Base-by-base conservation (phyloP, 2,329 filamentous ascomycete genomes). In the Bipolaris zeicola region DNA sequence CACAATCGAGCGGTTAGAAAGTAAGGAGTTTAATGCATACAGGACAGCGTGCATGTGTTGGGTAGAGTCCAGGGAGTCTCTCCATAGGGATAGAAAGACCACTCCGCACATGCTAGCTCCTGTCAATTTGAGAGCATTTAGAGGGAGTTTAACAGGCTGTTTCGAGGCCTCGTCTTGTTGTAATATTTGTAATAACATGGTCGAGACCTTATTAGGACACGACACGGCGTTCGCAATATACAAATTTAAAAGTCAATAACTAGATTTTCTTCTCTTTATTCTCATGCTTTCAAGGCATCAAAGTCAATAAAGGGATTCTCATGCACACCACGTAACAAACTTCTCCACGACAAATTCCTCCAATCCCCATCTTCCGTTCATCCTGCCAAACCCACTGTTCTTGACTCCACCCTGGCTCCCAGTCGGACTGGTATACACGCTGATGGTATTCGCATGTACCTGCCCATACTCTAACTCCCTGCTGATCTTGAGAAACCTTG, bases 361-460 rank as follows among this genome's bases (percentile, higher is more conserved):
- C 39, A 81, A 41, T 1, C 79, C 78, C 70, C 74, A 75, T 13
- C 69, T 64, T 0, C 67, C 74, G 55, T 79, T 79, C 64, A 78
- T 78, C 18, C 78, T 63, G 4, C 79, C 79, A 67, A 74, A 82
- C 0, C 80, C 80, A 51, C 75, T 78, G 45, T 73, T 73, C 69
- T 81, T 80, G 2, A 77, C 73, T 5, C 80, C 80, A 5, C 80
- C 79, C 56, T 81, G 79, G 8, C 78, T 78, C 13, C 79, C 65
- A 4, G 62, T 66, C 1, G 76, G 62, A 58, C 79, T 78, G 39
- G 81, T 79, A 56, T 81, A 79, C 6, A 81, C 73, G 39, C 67
- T 78, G 68, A 81, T 80, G 33, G 67, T 72, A 60, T 81, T 82
- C 55, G 81, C 78, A 60, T 82, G 79, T 1, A 82, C 73, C 3